Evolutionary conservation across 768 basidiomycete genomes (phyloP), one percentile per base, ranked within the genome.

Genomic region (Macrolepiota dolichaula): DNA sequence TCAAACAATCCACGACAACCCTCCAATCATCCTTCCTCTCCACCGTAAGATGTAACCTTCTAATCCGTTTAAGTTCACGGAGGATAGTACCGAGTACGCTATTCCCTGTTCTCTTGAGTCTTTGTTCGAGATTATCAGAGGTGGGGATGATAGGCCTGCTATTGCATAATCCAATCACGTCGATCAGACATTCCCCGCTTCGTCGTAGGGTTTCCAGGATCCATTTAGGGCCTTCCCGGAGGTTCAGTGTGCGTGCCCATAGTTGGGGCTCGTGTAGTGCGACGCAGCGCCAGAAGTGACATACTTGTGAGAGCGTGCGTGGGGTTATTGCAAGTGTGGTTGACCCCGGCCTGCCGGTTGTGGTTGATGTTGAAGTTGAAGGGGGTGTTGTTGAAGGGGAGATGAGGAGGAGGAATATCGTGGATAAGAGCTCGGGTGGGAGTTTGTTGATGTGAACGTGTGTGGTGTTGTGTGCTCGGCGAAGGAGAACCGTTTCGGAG

Each of bases 21-120:
- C 57, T 51, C 57, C 57, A 59, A 27, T 59, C 57, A 17, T 59
- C 57, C 24, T 51, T 59, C 35, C 37, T 51, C 37, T 59, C 57
- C 38, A 59, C 51, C 50, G 57, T 59, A 22, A 59, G 40, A 59
- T 59, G 57, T 12, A 59, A 36, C 37, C 27, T 59, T 24, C 57
- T 38, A 27, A 59, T 59, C 25, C 57, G 38, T 50, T 51, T 51
- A 17, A 59, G 22, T 17, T 59, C 57, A 1, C 22, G 37, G 4
- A 59, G 25, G 11, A 51, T 35, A 0, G 29, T 38, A 10, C 50
- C 57, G 12, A 52, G 32, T 4, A 51, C 40, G 9, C 57, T 42
- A 2, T 24, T 35, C 17, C 42, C 15, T 7, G 0, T 17, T 42
- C 40, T 17, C 15, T 9, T 19, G 17, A 15, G 17, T 4, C 42